Base-by-base conservation (phyloP, 2,329 filamentous ascomycete genomes). In the Aspergillus sp. region DNA sequence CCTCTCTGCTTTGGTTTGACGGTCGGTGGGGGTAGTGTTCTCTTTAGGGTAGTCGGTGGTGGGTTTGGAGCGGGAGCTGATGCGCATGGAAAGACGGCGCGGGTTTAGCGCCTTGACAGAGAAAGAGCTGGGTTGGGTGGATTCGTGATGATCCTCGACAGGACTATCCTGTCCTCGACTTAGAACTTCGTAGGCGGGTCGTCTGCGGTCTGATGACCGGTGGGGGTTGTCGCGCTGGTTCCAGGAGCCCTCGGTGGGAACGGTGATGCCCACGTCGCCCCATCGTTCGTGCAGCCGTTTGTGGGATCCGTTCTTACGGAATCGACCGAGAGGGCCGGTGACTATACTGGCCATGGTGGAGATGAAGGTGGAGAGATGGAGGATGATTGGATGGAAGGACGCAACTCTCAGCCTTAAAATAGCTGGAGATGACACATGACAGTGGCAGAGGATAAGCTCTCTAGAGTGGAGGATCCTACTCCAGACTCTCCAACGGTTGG, bases 191-290 rank as follows among this genome's bases (percentile, higher is more conserved):
- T 65, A 57, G 56, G 63, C 28, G 23, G 62, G 9, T 65, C 58
- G 55, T 65, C 47, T 25, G 63, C 47, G 36, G 64, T 62, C 39
- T n/a, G 65, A 21, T 53, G 58, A 15, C 36, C 65, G 64, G 60
- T 71, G 69, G 21, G 69, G 68, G 52, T 70, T 69, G 7, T 74
- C 62, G 48, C 70, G 69, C 57, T 76, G 74, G 25, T 70, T 76
- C 76, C 76, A 78, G 41, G 76, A 73, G 3, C 75, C 75, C 38
- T 74, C 71, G 23, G 75, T 73, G 5, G 75, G 77, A 36, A 72
- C 72, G 1, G 73, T 73, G 38, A 78, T 78, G 25, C 66, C 57
- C 38, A 71, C 69, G 58, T 79, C 76, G 4, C 76, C 77, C 75
- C 75, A 78, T 58, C 76, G 68, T 54, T 76, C 62, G 57, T 79